These are phyloP conservation scores for Microcera coccophila DNA, from an alignment of 2,329 filamentous ascomycete genomes.

Conservation along the genomic window DNA sequence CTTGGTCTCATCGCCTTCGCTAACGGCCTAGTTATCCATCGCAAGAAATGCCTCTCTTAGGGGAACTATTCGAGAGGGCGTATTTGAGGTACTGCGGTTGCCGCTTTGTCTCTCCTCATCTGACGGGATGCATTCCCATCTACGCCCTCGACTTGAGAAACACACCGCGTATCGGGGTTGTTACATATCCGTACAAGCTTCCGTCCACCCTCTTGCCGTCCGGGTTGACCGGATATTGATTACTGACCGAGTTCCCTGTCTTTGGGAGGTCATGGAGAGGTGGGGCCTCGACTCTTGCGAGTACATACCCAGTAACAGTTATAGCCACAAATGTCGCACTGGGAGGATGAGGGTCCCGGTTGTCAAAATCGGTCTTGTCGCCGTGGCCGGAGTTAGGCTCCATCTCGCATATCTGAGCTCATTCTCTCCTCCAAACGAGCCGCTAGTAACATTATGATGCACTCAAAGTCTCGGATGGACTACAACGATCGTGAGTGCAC, in stretches of 20 bases:
- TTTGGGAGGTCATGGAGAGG: constrained; percentile 1
- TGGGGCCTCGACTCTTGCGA: constrained; percentile 12
- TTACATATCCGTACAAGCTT: constrained; percentile 1
- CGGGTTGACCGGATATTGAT: constrained; percentile 22
- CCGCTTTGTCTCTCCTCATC: constrained; percentile 13
- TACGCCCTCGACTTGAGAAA: constrained; percentile 1
- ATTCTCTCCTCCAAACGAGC: constrained; percentile 4
- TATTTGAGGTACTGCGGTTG: constrained; percentile 20
- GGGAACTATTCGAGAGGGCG: too few species aligned
- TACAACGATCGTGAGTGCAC: too few species aligned
- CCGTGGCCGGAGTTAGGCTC: constrained; percentile 21
- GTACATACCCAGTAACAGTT: constrained; percentile 13
- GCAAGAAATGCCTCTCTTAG: too few species aligned
- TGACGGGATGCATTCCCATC: constrained; percentile 6
- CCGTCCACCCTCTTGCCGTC: constrained; percentile 1
- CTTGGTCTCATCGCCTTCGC: too few species aligned
- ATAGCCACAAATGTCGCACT: constrained; percentile 20
- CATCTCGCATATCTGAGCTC: too few species aligned
- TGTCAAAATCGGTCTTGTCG: constrained; percentile 20
- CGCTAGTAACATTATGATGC: constrained; percentile 3
- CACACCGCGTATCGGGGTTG: constrained; percentile 6
- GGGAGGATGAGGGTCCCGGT: constrained; percentile 8
- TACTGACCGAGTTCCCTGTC: constrained; percentile 19
- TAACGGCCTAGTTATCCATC: too few species aligned
- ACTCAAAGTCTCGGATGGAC: too few species aligned